Conservation (phyloP, 2,329 filamentous ascomycete species). For the Fusarium ambrosium region DNA sequence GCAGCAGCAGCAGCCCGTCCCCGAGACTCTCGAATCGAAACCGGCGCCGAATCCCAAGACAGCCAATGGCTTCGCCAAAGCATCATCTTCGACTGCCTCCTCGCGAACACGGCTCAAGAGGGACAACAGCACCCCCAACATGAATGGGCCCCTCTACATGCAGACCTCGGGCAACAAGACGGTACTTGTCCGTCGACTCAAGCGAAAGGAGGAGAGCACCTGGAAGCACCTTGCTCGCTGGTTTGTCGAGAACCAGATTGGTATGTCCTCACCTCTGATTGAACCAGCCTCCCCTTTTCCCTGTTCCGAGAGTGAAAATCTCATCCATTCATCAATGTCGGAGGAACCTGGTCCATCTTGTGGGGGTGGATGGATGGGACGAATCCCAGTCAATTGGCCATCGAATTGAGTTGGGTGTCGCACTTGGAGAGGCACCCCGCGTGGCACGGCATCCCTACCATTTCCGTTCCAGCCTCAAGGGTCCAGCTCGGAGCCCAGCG, state of each 20-base stretch:
- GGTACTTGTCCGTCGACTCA: conserved; percentile 68
- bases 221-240: conserved; percentile 74
- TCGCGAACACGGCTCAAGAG: conserved; percentile 49
- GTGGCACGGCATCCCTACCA: conserved; percentile 41
- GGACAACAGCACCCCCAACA: conserved; percentile 56
- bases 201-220: conserved; percentile 73
- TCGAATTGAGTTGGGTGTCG: conserved; percentile 21
- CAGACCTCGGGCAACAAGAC: conserved; percentile 65
- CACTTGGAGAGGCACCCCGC: conserved; percentile 41
- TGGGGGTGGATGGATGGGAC: conserved; percentile 21
- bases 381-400: conserved; percentile 20
- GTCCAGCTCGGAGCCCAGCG: conserved; percentile 9
- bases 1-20: not conserved
- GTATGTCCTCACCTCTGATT: conserved; percentile 63
- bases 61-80: conserved; percentile 31
- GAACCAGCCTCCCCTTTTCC: conserved; percentile 20
- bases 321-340: conserved; percentile 3
- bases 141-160: conserved; percentile 71
- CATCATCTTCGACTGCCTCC: conserved; percentile 39
- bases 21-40: conserved; percentile 8
- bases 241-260: conserved; percentile 84
- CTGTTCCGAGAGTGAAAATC: not conserved
- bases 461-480: conserved; percentile 24
- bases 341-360: not conserved
- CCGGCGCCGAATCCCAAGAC: conserved; percentile 5